Base-by-base conservation (phyloP, 2,329 filamentous ascomycete genomes). In the Penicillium sp. region DNA sequence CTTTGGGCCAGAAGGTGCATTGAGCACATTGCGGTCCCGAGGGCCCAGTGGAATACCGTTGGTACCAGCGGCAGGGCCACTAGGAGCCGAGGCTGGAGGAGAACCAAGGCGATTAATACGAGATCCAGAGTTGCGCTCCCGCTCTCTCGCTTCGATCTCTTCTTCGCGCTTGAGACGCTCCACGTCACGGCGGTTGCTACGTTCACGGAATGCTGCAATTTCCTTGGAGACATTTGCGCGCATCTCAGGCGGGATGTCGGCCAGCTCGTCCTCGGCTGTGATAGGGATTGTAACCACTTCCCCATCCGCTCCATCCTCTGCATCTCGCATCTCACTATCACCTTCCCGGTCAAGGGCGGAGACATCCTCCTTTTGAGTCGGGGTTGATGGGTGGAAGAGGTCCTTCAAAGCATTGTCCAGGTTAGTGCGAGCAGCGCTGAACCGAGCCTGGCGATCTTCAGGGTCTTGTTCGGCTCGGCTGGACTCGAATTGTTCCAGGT, bases 191-290 rank as follows among this genome's bases (percentile, higher is more conserved):
- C 89, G 86, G 56, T 87, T 96, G 64, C 93, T 97, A 18, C 93
- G 84, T 62, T 99, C 94, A 61, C 94, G 84, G 79, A 99, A 99
- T 0, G 92, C 90, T 0, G 91, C 87, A 66, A 99, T 99, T 71
- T 99, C 95, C 54, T 88, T 88, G 0, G 94, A 91, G 14, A 99
- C 94, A 0, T 91, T 92, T 70, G 96, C 94, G 22, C 94, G 87
- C 91, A 96, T 95, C 70, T 97, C 94, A 1, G 91, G 88, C 0
- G 94, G 94, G 45, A 99, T 97, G 67, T 99, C 94, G 18, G 92
- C 88, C 43, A 99, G 81, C 68, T 99, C 94, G 68, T 99, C 95
- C 59, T 99, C 94, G 49, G 89, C 85, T 1, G 88, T 86, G 31
- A 96, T 82, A 4, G 92, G 88, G 55, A 97, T 96, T 54, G 92